Evolutionary conservation across 1,139 yeast genomes (phyloP).

Genomic region (Meyerozyma smithsonii): DNA sequence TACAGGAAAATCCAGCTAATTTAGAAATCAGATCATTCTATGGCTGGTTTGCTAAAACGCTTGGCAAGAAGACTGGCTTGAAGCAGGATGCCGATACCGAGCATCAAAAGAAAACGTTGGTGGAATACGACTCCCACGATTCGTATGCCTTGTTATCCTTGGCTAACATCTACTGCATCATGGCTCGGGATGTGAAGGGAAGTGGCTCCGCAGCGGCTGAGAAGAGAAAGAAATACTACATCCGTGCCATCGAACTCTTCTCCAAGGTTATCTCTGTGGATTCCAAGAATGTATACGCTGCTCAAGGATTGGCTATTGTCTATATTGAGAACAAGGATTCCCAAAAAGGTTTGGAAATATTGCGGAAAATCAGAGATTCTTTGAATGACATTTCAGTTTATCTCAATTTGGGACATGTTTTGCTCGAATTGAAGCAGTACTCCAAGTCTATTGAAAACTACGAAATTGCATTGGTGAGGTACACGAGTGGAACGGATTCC

Average conservation of each 20-base stretch:
- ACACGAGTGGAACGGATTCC: slow-evolving; percentile 59
- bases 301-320: slow-evolving; percentile 94
- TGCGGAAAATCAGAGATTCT: slow-evolving; percentile 87
- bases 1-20: slow-evolving; percentile 53
- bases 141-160: slow-evolving; percentile 83
- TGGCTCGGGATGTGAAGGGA: slow-evolving; percentile 73
- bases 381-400: slow-evolving; percentile 78
- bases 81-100: slow-evolving; percentile 63
- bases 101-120: slow-evolving; percentile 82
- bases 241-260: slow-evolving; percentile 84
- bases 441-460: slow-evolving; percentile 86
- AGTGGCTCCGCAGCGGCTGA: slow-evolving; percentile 43
- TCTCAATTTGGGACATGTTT: slow-evolving; percentile 84
- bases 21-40: slow-evolving; percentile 85
- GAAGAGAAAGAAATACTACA: slow-evolving; percentile 71
- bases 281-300: slow-evolving; percentile 87
- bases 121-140: slow-evolving; percentile 81
- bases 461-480: slow-evolving; percentile 70
- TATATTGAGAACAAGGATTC: slow-evolving; percentile 83
- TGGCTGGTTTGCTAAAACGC: slow-evolving; percentile 79
- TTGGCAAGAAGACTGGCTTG: slow-evolving; percentile 52
- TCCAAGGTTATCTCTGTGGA: slow-evolving; percentile 85
- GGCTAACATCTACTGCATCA: slow-evolving; percentile 79
- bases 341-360: slow-evolving; percentile 75
- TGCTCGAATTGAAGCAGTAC: slow-evolving; percentile 75